Evolutionary conservation across 345 rosid genomes (phyloP).

Genomic region (Pelargonium nanum): DNA sequence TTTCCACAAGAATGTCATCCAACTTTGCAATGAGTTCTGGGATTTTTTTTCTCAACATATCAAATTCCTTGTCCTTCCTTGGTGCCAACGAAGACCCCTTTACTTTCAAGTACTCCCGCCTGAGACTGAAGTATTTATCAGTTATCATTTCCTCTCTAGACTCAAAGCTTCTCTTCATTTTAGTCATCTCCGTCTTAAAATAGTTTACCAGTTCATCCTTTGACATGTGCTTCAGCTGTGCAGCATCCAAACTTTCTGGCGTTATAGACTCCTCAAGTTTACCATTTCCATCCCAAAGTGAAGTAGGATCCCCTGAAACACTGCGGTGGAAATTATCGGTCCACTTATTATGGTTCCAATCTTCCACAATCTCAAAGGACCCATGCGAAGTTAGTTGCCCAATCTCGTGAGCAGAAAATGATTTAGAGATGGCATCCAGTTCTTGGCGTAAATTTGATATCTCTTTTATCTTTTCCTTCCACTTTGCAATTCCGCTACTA

Average conservation of each 20-base stretch:
- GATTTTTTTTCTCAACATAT: conserved; percentile 56
- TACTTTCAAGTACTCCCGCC: conserved; percentile 52
- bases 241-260: conserved; percentile 44
- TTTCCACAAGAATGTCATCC: conserved; percentile 48
- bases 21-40: conserved; percentile 42
- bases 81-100: conserved; percentile 35
- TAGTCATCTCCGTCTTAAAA: conserved; percentile 63
- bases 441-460: conserved; percentile 58
- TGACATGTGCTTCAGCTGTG: conserved; percentile 29
- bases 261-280: conserved; percentile 43
- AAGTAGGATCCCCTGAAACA: conserved; percentile 41
- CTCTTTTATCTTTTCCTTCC: conserved; percentile 42
- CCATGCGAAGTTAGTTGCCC: conserved; percentile 37
- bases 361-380: conserved; percentile 41
- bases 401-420: conserved; percentile 36
- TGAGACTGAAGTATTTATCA: conserved; percentile 49
- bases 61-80: conserved; percentile 70
- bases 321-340: conserved; percentile 41
- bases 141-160: conserved; percentile 44
- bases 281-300: conserved; percentile 48
- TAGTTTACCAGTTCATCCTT: conserved; percentile 34
- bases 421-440: conserved; percentile 47
- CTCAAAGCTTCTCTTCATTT: conserved; percentile 78
- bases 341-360: conserved; percentile 21
- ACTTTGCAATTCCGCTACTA: conserved; percentile 22